phyloP scores from a whole-genome alignment of 2,329 filamentous ascomycete species.

The Trichoderma guizhouense region DNA sequence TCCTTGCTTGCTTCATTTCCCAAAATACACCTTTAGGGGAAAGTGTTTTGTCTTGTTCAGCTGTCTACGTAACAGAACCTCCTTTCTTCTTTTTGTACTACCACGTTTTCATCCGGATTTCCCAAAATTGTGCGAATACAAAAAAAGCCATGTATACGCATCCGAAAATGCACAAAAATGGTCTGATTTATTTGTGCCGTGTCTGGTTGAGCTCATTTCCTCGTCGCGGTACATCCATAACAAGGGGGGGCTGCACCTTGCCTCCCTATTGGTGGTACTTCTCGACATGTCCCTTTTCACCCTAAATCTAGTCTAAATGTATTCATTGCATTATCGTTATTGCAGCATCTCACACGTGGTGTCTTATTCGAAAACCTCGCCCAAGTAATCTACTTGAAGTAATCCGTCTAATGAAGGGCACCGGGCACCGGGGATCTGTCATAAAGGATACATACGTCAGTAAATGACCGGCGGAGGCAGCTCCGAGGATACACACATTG shows the following conservation, averaged over 20 bases:
- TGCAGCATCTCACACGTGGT: too few relatives aligned
- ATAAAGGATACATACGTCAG: not conserved
- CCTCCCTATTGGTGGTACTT: not conserved
- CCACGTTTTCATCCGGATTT: not conserved
- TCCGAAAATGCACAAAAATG: not conserved
- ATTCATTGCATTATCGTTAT: not conserved
- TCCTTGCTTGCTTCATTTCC: not conserved
- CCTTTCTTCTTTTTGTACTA: not conserved
- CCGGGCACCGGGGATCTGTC: not conserved
- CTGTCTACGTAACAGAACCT: not conserved
- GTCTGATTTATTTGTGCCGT: not conserved
- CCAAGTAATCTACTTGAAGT: not conserved
- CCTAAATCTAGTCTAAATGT: not conserved
- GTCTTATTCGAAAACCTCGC: not conserved
- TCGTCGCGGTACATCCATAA: not conserved
- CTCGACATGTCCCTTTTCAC: not conserved
- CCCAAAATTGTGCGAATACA: not conserved
- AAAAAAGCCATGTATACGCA: not conserved
- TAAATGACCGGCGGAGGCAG: not conserved
- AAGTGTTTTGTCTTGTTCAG: not conserved
- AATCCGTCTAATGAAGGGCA: not conserved
- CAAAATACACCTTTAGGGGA: not conserved
- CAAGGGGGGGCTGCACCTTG: not conserved
- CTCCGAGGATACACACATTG: not conserved
- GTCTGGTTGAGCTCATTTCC: not conserved